Base-by-base conservation (phyloP, 2,329 filamentous ascomycete species). In the Phialophora expanda region DNA sequence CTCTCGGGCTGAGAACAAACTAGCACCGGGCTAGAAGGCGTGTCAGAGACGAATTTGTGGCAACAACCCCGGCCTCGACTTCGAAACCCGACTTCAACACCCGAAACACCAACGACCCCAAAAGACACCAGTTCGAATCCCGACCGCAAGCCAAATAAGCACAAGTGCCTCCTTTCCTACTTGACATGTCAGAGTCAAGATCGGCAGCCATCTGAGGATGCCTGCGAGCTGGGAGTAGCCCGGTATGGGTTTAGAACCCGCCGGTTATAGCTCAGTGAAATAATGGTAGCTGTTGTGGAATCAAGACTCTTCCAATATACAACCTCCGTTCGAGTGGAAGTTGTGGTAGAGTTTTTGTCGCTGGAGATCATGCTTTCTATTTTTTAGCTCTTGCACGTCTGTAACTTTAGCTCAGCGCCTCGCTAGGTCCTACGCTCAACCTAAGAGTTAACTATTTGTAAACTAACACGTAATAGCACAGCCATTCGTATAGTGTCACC, bases 1-100 rank as follows among this genome's bases (percentile, higher is more conserved):
- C 48, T 51, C 48, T 51, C 48, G 24, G 48, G 24, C 48, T 51
- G 7, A 22, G 62, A 60, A 34, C 24, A 38, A 56, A 53, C 48
- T 51, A 28, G 48, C 48, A 51, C 22, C 48, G 48, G 48, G 48
- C 48, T 14, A 51, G 48, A 28, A 44, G 48, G 48, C 48, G 48
- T 26, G 48, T 51, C 48, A 12, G 48, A 51, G 48, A 51, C 48
- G 48, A 51, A 24, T 24, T 51, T 51, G 48, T 14, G 9, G 8
- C 48, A 22, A 51, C 20, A 51, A 3, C 48, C 48, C 9, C 20
- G 20, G 9, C 20, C 20, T 28, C 48, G 48, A 44, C 2, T 51
- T 51, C 48, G 48, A 48, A 2, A n/a, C 44, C 44, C 20, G 20
- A 12, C 11, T 1, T 26, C 22, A 6, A 22, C 22, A 7, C 48